phyloP scores from a whole-genome alignment of 306 rosid species.

The Lagenaria siceraria region DNA sequence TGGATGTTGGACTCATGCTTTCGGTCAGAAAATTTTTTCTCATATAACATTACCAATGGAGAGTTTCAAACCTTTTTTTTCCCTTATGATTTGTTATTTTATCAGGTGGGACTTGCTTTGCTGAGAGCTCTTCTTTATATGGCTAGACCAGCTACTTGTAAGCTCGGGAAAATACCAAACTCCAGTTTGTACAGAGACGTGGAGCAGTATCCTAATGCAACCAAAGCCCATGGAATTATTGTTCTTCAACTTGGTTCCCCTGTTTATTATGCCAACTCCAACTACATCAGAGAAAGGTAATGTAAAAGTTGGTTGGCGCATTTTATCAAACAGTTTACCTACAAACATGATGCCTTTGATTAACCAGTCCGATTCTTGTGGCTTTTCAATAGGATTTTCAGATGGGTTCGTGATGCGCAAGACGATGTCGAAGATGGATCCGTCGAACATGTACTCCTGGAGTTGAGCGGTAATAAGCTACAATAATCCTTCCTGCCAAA shows the following conservation, averaged over 20 bases:
- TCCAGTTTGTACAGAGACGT: constrained; percentile 40
- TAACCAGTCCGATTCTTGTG: neutral
- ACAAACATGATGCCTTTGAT: neutral
- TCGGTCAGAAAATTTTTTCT: constrained; percentile 42
- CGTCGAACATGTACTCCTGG: constrained; percentile 49
- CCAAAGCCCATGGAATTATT: constrained; percentile 26
- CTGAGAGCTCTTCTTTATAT: constrained; percentile 61
- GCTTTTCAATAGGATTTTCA: constrained; percentile 45
- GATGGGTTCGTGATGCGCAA: constrained; percentile 54
- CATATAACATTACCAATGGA: neutral
- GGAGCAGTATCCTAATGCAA: constrained; percentile 46
- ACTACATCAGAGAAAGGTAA: constrained; percentile 70
- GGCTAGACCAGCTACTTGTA: constrained; percentile 78
- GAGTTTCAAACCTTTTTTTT: neutral
- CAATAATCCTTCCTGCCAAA: too few relatives aligned
- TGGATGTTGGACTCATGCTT: constrained; percentile 56
- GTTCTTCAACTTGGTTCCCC: constrained; percentile 79
- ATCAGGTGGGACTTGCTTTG: constrained; percentile 53
- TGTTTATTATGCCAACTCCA: constrained; percentile 58
- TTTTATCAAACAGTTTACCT: neutral
- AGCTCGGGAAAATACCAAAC: constrained; percentile 57
- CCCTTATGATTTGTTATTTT: neutral
- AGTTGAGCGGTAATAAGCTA: constrained; percentile 44
- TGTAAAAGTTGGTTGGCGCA: neutral
- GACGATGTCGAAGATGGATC: constrained; percentile 1